These are phyloP conservation scores for Nicotiana knightiana DNA, from an alignment of 257 asterid species.

Conservation along the genomic window DNA sequence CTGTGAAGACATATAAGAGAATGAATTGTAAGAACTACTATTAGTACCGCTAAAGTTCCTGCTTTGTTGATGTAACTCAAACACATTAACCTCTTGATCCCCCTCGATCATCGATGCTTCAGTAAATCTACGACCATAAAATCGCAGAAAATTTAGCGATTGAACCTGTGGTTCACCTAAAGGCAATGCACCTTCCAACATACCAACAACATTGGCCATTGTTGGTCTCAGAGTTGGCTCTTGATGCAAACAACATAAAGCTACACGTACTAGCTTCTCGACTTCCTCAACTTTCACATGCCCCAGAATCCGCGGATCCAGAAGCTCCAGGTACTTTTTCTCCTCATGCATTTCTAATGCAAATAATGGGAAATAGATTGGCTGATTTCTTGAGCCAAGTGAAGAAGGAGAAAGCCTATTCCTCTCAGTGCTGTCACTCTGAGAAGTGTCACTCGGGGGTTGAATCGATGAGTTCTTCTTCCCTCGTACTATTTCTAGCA, in stretches of 20 bases:
- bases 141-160: conserved; percentile 52
- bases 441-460: conserved; percentile 26
- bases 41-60: conserved; percentile 16
- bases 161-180: conserved; percentile 37
- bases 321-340: conserved; percentile 55
- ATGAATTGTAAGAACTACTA: conserved; percentile 33
- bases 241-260: conserved; percentile 70
- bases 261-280: conserved; percentile 55
- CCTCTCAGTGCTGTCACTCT: conserved; percentile 10
- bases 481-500: conserved; percentile 71
- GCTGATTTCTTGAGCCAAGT: conserved; percentile 14
- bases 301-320: conserved; percentile 47
- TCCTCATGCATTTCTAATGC: conserved; percentile 70
- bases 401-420: background rate
- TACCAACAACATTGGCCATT: conserved; percentile 59
- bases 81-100: conserved; percentile 22
- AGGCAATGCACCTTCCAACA: conserved; percentile 54
- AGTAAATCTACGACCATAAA: conserved; percentile 61
- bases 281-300: conserved; percentile 44
- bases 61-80: conserved; percentile 18
- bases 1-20: conserved; percentile 59
- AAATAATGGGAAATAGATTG: conserved; percentile 48
- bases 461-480: conserved; percentile 52
- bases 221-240: conserved; percentile 64
- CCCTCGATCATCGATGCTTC: conserved; percentile 39